These are phyloP conservation scores for Cairneyella variabilis DNA, from an alignment of 495 filamentous ascomycete species.

Conservation along the genomic window DNA sequence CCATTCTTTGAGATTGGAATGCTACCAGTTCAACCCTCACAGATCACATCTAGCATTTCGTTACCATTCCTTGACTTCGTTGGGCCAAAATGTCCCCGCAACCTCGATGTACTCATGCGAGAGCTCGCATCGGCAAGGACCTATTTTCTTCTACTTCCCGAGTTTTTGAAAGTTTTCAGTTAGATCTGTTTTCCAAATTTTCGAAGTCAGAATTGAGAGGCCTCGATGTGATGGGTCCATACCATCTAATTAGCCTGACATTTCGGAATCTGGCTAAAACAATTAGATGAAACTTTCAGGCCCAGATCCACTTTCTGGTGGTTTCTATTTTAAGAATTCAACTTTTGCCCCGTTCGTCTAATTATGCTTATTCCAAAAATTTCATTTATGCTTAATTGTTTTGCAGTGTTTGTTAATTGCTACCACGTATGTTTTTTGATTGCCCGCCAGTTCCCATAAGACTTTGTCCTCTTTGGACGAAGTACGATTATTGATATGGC, in stretches of 20 bases:
- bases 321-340: slow-evolving; percentile 6
- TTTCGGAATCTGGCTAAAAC: slow-evolving; percentile 21
- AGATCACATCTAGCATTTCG: not conserved
- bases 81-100: too few species aligned
- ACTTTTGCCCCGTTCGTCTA: slow-evolving; percentile 3
- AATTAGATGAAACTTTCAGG: slow-evolving; percentile 13
- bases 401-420: slow-evolving; percentile 7
- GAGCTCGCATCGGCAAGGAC: too few species aligned
- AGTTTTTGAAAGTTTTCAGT: too few species aligned
- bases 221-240: too few species aligned
- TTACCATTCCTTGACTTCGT: not conserved
- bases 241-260: slow-evolving; percentile 18
- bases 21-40: not conserved
- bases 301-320: not conserved
- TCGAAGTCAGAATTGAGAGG: too few species aligned
- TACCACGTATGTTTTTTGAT: not conserved
- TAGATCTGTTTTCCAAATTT: too few species aligned
- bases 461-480: not conserved
- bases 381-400: slow-evolving; percentile 20
- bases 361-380: slow-evolving; percentile 12
- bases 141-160: too few species aligned
- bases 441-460: not conserved
- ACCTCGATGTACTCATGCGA: too few species aligned
- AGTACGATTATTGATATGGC: slow-evolving; percentile 4
- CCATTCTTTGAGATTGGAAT: not conserved